phyloP scores from a whole-genome alignment of 2,329 filamentous ascomycete genomes.

The Fusarium chlamydosporum region DNA sequence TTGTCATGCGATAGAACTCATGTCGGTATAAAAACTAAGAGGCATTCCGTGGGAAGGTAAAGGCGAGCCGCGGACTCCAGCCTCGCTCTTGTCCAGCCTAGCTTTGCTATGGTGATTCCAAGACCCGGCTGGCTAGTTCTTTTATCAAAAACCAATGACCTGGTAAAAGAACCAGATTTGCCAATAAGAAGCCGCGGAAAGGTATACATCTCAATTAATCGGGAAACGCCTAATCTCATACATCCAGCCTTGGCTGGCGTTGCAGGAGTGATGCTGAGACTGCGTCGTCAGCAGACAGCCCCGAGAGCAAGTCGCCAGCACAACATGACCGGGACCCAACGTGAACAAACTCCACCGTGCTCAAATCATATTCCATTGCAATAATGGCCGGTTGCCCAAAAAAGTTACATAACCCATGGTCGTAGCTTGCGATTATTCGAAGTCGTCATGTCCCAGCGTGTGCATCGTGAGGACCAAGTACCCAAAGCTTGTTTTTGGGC shows the following conservation, averaged over 20 bases:
- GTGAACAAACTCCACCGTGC: constrained; percentile 57
- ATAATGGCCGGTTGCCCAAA: constrained; percentile 52
- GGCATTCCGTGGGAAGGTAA: constrained; percentile 1
- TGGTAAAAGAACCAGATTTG: constrained; percentile 2
- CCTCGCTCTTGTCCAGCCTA: neutral
- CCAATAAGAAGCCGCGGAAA: constrained; percentile 34
- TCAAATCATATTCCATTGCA: constrained; percentile 53
- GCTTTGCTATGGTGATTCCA: neutral
- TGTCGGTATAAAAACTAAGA: constrained; percentile 7
- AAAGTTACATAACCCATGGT: constrained; percentile 51
- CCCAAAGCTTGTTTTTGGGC: constrained; percentile 41
- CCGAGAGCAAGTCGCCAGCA: constrained; percentile 44
- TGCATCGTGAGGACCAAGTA: constrained; percentile 48
- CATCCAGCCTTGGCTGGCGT: constrained; percentile 53
- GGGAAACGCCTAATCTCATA: constrained; percentile 64
- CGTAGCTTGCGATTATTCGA: constrained; percentile 51
- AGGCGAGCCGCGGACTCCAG: constrained; percentile 2
- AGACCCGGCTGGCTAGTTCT: neutral
- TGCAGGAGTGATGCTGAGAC: constrained; percentile 40
- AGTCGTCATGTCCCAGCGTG: constrained; percentile 47
- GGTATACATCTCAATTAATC: constrained; percentile 61
- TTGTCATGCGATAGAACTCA: constrained; percentile 6
- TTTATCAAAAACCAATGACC: neutral
- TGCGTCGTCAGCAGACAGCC: constrained; percentile 35
- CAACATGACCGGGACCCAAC: constrained; percentile 50